phyloP scores from a whole-genome alignment of 305 asterid genomes.

The Lippia alba region DNA sequence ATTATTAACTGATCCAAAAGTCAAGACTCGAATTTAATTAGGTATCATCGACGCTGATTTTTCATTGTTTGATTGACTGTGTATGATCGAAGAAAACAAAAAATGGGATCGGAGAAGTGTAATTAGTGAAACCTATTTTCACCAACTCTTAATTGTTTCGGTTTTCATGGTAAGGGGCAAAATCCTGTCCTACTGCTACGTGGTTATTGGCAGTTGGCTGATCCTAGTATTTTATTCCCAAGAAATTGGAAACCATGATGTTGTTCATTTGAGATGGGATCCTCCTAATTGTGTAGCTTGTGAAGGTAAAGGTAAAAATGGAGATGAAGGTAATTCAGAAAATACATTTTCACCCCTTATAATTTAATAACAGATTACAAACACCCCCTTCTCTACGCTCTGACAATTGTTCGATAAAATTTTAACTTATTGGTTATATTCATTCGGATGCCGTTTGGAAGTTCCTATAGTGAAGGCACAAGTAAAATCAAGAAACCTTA shows the following conservation, averaged over 20 bases:
- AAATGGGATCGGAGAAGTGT: no score
- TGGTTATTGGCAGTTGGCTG: conserved; percentile 18
- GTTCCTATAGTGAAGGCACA: conserved; percentile 39
- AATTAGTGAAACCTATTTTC: no score
- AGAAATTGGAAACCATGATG: background rate
- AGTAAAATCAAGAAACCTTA: background rate
- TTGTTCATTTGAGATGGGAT: conserved; percentile 34
- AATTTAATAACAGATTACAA: background rate
- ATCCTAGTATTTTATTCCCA: conserved; percentile 31
- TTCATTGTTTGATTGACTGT: no score
- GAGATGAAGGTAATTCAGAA: no score
- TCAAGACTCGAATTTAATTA: no score
- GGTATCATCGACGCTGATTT: background rate
- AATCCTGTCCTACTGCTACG: background rate
- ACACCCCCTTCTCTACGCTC: background rate
- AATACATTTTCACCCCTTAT: no score
- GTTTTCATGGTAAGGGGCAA: background rate
- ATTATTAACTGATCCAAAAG: background rate
- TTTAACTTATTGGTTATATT: no score
- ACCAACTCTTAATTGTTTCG: conserved; percentile 14
- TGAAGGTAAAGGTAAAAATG: no score
- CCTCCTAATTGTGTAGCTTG: conserved; percentile 22
- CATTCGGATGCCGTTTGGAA: no score
- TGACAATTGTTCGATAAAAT: no score
- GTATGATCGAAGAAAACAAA: no score